Conservation (phyloP, 1,284 basidiomycete genomes). For the Apiotrichum siamense region DNA sequence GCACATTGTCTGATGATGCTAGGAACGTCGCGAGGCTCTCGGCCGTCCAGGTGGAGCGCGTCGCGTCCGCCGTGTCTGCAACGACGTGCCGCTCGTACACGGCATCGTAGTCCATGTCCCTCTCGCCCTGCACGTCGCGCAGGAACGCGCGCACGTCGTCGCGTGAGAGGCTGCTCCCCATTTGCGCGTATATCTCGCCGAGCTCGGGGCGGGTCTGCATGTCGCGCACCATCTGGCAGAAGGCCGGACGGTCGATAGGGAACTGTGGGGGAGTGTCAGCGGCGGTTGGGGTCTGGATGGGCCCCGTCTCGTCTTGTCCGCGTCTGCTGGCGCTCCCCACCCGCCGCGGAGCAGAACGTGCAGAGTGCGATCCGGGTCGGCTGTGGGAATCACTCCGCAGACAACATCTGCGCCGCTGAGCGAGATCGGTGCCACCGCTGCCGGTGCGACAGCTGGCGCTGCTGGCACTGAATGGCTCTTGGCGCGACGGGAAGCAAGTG, state of each 20-base stretch:
- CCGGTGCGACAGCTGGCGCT: no score
- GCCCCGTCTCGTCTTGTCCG: no score
- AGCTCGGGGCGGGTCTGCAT: slow-evolving; percentile 79
- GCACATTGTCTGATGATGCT: slow-evolving; percentile 61
- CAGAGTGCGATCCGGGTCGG: no score
- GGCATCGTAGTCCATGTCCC: slow-evolving; percentile 12
- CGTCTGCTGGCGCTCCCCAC: no score
- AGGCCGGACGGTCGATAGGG: slow-evolving; percentile 70
- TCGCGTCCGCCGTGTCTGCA: no score
- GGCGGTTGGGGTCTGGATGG: no score
- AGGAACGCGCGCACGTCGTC: slow-evolving; percentile 62
- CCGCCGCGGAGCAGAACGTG: no score
- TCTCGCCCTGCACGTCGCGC: slow-evolving; percentile 60
- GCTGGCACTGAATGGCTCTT: no score
- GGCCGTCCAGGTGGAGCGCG: slow-evolving; percentile 22
- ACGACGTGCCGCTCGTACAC: slow-evolving; percentile 9
- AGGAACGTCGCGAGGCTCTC: slow-evolving; percentile 64
- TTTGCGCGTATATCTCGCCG: slow-evolving; percentile 56
- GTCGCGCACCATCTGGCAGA: slow-evolving; percentile 76
- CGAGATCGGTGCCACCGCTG: no score
- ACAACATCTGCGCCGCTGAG: no score
- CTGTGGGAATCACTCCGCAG: no score
- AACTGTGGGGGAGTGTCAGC: slow-evolving; percentile 14
- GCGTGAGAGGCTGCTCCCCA: slow-evolving; percentile 34
- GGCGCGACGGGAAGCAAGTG: no score